Conservation (phyloP, 768 basidiomycete species). For the Pisolithus albus region DNA sequence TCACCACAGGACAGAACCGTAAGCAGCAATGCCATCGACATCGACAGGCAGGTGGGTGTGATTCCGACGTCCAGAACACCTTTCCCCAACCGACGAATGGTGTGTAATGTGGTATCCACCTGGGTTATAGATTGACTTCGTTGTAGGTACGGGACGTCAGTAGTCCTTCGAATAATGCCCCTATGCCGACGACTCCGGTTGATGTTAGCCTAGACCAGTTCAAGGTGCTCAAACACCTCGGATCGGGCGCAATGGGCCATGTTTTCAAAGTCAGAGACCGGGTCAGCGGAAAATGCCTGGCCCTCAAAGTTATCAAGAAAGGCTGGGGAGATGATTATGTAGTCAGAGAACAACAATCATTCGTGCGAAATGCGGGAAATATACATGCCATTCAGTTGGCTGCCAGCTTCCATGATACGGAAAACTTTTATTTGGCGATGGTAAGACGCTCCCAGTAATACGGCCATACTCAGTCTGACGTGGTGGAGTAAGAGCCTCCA, state of each 20-base stretch:
- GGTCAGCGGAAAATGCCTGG: conserved; percentile 1
- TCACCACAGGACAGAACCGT: too few species aligned
- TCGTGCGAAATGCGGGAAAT: conserved; percentile 5
- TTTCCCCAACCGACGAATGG: too few species aligned
- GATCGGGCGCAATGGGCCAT: conserved; percentile 2
- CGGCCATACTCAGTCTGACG: neutral
- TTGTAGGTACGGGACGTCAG: too few species aligned
- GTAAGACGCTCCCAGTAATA: conserved; percentile 1
- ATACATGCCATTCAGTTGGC: conserved; percentile 2
- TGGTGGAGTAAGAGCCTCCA: conserved; percentile 1
- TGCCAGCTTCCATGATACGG: conserved; percentile 10
- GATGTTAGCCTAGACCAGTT: conserved; percentile 4
- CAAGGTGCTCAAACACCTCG: neutral
- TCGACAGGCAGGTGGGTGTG: too few species aligned
- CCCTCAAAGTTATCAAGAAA: conserved; percentile 9
- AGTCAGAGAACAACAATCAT: conserved; percentile 3
- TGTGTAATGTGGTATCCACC: too few species aligned
- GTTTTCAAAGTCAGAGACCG: conserved; percentile 5
- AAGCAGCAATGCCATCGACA: too few species aligned
- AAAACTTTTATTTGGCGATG: conserved; percentile 5
- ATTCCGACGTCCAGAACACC: too few species aligned
- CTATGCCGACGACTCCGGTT: neutral
- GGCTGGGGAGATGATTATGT: neutral
- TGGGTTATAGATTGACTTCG: too few species aligned
- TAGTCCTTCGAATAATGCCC: too few species aligned